Conservation (phyloP, 1,284 basidiomycete genomes). For the Tilletia indica region DNA sequence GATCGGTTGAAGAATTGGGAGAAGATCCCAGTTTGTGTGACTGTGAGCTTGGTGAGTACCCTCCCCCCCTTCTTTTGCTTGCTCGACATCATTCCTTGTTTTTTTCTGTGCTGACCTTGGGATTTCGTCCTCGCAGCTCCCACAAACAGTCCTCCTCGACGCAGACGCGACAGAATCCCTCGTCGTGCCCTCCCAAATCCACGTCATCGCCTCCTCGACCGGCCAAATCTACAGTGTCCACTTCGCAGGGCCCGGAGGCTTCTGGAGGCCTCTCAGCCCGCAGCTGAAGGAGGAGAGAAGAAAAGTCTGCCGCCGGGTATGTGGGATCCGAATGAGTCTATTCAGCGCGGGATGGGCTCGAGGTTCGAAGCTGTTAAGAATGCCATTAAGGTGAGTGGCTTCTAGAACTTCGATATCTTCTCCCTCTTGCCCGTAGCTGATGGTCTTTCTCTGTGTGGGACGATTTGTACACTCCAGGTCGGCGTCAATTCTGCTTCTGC, state of each 20-base stretch:
- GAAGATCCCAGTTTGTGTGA: slow-evolving; percentile 45
- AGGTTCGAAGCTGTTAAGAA: slow-evolving; percentile 13
- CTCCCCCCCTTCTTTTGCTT: not conserved
- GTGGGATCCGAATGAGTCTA: slow-evolving; percentile 8
- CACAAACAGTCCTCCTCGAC: slow-evolving; percentile 2
- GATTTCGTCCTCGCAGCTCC: not conserved
- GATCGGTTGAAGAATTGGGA: slow-evolving; percentile 31
- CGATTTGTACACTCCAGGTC: not conserved
- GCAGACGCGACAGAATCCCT: slow-evolving; percentile 16
- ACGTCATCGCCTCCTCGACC: slow-evolving; percentile 11
- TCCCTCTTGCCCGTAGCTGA: not conserved
- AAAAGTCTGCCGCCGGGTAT: not conserved
- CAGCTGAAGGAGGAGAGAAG: not conserved
- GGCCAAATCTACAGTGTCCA: slow-evolving; percentile 11
- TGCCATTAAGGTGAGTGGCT: slow-evolving; percentile 4
- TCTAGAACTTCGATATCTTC: not conserved
- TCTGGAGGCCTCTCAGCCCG: not conserved
- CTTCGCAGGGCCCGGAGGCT: slow-evolving; percentile 5
- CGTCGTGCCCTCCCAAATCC: slow-evolving; percentile 14
- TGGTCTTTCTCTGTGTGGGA: not conserved
- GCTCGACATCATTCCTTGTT: not conserved
- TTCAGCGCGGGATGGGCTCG: slow-evolving; percentile 15
- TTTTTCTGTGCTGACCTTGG: not conserved
- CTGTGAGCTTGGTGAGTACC: slow-evolving; percentile 33
- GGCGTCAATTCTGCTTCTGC: slow-evolving; percentile 10